A percentile compares a stretch with the other conserved stretches of the same genome.
Conservation (phyloP, 1,139 yeast genomes). For the Geotrichum reessii region DNA sequence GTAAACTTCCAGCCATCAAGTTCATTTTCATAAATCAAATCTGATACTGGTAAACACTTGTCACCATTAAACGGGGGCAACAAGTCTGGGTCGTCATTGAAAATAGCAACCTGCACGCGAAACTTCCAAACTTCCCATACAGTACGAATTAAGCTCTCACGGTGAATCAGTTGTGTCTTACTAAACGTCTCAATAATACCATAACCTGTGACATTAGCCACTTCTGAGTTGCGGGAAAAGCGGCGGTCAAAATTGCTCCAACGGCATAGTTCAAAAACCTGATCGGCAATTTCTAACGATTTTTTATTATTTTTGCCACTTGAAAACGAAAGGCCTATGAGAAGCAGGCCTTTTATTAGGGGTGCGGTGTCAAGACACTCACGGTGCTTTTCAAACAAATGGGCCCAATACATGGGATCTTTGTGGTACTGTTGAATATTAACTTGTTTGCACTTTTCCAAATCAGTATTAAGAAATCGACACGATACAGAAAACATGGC, state of each 20-base stretch:
- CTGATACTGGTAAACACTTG: conserved; percentile 22
- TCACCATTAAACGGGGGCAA: conserved; percentile 23
- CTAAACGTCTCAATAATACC: neutral
- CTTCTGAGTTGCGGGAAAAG: conserved; percentile 7
- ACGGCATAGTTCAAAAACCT: conserved; percentile 6
- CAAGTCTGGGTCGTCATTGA: conserved; percentile 4
- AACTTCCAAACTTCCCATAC: conserved; percentile 24
- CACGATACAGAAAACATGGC: conserved; percentile 46
- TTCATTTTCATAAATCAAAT: conserved; percentile 19
- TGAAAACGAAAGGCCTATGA: conserved; percentile 19
- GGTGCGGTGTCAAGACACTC: conserved; percentile 17
- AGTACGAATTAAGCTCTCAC: conserved; percentile 23
- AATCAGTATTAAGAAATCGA: conserved; percentile 30
- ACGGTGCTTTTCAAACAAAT: conserved; percentile 22
- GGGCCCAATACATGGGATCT: conserved; percentile 28
- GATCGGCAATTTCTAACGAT: conserved; percentile 3
- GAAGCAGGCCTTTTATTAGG: conserved; percentile 21
- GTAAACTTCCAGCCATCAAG: conserved; percentile 22
- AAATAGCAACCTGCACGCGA: conserved; percentile 18
- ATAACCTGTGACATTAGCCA: conserved; percentile 2
- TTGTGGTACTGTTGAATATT: conserved; percentile 20
- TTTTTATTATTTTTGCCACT: neutral
- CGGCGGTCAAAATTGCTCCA: conserved; percentile 14
- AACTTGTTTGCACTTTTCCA: conserved; percentile 7
- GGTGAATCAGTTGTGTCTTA: conserved; percentile 18